A percentile compares a stretch with the other conserved stretches of the same genome.
Conservation (phyloP, 345 rosid genomes). For the Dimocarpus longan region DNA sequence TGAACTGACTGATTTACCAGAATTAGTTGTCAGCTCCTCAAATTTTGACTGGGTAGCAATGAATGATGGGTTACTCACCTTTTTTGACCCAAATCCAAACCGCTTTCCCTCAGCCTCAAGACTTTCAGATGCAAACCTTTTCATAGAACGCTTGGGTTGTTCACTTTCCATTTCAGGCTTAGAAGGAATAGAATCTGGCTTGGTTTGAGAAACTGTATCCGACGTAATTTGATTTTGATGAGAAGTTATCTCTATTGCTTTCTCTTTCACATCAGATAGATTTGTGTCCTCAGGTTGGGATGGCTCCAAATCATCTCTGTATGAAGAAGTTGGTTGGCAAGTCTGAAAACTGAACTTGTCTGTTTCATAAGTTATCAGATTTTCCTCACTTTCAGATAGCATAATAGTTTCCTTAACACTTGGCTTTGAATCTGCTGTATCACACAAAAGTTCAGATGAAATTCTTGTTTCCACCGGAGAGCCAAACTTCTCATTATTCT, state of each 20-base stretch:
- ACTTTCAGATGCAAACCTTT: constrained; percentile 57
- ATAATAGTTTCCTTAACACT: constrained; percentile 31
- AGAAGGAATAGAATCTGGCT: constrained; percentile 25
- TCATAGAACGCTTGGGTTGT: constrained; percentile 56
- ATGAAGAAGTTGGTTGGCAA: constrained; percentile 23
- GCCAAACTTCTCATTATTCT: constrained; percentile 30
- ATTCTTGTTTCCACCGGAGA: constrained; percentile 29
- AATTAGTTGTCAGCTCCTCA: constrained; percentile 59
- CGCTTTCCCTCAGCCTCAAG: constrained; percentile 51
- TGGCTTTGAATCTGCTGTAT: constrained; percentile 33
- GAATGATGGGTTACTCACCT: constrained; percentile 67
- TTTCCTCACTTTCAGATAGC: constrained; percentile 42
- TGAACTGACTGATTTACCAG: constrained; percentile 37
- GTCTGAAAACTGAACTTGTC: constrained; percentile 34
- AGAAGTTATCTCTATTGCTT: constrained; percentile 38
- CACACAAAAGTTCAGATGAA: constrained; percentile 37
- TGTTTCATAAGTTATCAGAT: constrained; percentile 37
- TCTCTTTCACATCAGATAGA: constrained; percentile 42
- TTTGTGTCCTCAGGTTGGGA: constrained; percentile 37
- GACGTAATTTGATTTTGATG: constrained; percentile 30
- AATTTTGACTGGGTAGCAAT: constrained; percentile 73
- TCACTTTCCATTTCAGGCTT: constrained; percentile 51
- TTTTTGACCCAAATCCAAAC: constrained; percentile 45
- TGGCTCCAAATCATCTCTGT: constrained; percentile 34
- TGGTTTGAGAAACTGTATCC: constrained; percentile 36